These are phyloP conservation scores for Colletotrichum sp. DNA, from an alignment of 2,329 filamentous ascomycete species.

Conservation along the genomic window DNA sequence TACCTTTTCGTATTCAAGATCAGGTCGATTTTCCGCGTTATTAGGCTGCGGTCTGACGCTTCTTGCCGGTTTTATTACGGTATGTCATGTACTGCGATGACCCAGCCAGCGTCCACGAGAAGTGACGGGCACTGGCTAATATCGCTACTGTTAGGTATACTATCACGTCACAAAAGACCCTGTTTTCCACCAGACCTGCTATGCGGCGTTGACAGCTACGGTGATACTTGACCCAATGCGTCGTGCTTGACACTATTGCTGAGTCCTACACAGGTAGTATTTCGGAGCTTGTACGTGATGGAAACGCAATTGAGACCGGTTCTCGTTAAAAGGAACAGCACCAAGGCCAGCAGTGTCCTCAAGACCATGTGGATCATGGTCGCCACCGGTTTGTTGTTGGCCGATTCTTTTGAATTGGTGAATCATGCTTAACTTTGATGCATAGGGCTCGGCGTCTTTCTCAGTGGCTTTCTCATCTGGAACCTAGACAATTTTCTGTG, in stretches of 20 bases:
- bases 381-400: constrained; percentile 43
- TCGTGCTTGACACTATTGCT: background rate
- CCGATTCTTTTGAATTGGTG: background rate
- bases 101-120: background rate
- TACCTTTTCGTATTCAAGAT: constrained; percentile 74
- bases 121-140: background rate
- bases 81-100: constrained; percentile 44
- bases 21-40: constrained; percentile 50
- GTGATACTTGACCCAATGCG: background rate
- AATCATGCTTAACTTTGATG: background rate
- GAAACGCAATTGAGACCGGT: constrained; percentile 51
- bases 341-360: constrained; percentile 52
- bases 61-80: constrained; percentile 73
- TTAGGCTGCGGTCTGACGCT: constrained; percentile 62
- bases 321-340: constrained; percentile 48
- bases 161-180: constrained; percentile 86
- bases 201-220: constrained; percentile 72
- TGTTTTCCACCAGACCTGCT: constrained; percentile 81
- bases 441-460: constrained; percentile 71
- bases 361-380: constrained; percentile 81
- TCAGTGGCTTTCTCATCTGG: constrained; percentile 80
- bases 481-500: constrained; percentile 82
- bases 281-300: constrained; percentile 81
- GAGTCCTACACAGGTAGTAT: constrained; percentile 52
- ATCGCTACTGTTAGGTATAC: constrained; percentile 29